Base-by-base conservation (phyloP, 306 rosid species). In the Cicer cuneatum region DNA sequence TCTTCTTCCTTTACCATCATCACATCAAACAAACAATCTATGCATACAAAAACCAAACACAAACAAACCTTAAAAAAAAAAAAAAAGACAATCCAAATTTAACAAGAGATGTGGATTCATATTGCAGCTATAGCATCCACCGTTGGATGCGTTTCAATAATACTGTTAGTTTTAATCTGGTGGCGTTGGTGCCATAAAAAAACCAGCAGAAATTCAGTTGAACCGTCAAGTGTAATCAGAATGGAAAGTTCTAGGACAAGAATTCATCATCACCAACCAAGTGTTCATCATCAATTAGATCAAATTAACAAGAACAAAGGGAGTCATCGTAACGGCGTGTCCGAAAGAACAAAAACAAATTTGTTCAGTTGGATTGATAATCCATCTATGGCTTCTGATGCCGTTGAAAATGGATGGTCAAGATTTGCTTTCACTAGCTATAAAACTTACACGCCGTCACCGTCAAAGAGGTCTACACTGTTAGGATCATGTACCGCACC, bases 331-430 rank as follows among this genome's bases (percentile, higher is more conserved):
- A 82, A 76, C 6, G 86, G 88, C 33, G 58, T 75, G 66, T 86
- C 90, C 4, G 86, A 69, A 37, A 90, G 54, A 59, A 88, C 78
- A 54, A 57, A 51, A 54, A 85, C 74, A 45, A 61, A 69, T 19
- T 51, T 90, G 53, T 95, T 95, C 77, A 90, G 74, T 40, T 95
- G 98, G 99, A 72, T 63, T 21, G 93, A 95, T 52, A 86, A 90
- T 62, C 99, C 97, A 6, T 81, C 92, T 2, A 83, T 88, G 15
- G 83, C 96, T 7, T 75, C 84, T 18, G 99, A 92, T 67, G 96
- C 99, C 10, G 97, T 92, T 39, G 98, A 95, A 75, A 87, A 95
- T 13, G 99, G 98, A 3, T 95, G 98, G 99, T 88, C 97, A 2
- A 76, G 92, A 79, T 95, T 92, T 63, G 90, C 87, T 71, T 95